phyloP scores from a whole-genome alignment of 352 stramenopile species.

The Phytophthora ohioensis region DNA sequence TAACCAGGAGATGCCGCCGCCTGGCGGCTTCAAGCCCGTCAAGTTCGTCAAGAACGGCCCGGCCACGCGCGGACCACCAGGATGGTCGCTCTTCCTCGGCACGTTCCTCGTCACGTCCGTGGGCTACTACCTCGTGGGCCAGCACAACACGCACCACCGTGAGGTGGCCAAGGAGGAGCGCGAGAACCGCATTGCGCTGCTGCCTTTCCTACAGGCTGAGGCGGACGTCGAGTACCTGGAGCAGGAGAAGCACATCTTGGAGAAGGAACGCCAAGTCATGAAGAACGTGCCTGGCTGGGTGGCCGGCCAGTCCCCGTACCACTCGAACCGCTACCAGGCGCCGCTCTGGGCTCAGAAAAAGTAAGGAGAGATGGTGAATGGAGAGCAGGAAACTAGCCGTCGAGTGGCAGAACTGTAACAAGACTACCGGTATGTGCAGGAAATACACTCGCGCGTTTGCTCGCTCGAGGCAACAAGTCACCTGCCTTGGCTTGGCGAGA shows the following conservation, averaged over 20 bases:
- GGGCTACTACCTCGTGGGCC: conserved; percentile 80
- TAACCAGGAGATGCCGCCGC: conserved; percentile 88
- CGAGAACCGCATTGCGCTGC: conserved; percentile 93
- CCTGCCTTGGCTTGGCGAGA: conserved; percentile 13
- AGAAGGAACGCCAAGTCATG: conserved; percentile 95
- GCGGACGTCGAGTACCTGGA: conserved; percentile 93
- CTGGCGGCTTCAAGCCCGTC: conserved; percentile 77
- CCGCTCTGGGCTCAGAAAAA: conserved; percentile 86
- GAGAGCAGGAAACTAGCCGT: not conserved
- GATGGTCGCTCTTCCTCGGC: conserved; percentile 82
- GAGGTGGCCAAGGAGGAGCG: conserved; percentile 86
- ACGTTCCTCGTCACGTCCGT: conserved; percentile 77
- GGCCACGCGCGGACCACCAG: conserved; percentile 72
- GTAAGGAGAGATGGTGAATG: conserved; percentile 31
- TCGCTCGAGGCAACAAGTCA: conserved; percentile 12
- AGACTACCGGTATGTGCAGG: conserved; percentile 29
- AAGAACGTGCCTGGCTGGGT: conserved; percentile 94
- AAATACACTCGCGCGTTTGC: conserved; percentile 30
- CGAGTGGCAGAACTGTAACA: conserved; percentile 30
- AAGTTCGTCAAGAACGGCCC: conserved; percentile 75
- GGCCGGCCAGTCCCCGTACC: conserved; percentile 89
- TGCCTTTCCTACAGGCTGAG: conserved; percentile 96
- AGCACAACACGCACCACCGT: conserved; percentile 81
- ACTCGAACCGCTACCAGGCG: conserved; percentile 86
- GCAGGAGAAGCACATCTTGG: conserved; percentile 89